Conservation (phyloP, 2,329 filamentous ascomycete genomes). For the Fusarium sp. region DNA sequence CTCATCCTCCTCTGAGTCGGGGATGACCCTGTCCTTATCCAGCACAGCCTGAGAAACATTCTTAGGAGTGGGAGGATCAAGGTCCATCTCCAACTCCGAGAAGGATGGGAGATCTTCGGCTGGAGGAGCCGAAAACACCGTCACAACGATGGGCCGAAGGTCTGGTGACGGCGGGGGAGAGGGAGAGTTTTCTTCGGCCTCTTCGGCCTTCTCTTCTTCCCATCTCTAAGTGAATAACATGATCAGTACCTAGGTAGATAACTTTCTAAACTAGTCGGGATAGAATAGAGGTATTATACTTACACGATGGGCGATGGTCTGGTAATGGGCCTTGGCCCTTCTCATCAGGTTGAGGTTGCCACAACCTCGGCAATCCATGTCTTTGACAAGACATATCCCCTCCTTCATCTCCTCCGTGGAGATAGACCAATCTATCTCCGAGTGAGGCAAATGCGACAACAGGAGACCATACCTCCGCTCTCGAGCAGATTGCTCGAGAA, state of each 20-base stretch:
- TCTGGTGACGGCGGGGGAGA: background rate
- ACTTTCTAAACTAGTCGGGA: background rate
- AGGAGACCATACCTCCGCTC: no score
- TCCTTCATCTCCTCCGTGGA: background rate
- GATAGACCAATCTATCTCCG: background rate
- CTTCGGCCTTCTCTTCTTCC: background rate
- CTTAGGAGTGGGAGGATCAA: no score
- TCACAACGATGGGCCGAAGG: background rate
- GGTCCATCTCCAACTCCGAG: no score
- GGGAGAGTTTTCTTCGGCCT: background rate
- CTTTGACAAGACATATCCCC: background rate
- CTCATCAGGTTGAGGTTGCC: background rate
- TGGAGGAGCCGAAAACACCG: background rate
- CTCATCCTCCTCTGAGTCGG: no score
- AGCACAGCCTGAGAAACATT: no score
- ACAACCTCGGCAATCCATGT: background rate
- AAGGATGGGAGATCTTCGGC: background rate
- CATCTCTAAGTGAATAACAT: background rate
- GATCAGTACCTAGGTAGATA: background rate
- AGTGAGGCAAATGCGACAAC: no score
- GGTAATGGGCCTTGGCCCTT: background rate
- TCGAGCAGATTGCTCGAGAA: no score
- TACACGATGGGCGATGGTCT: background rate
- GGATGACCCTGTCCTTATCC: no score
- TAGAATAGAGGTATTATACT: background rate